Evolutionary conservation across 2,329 filamentous ascomycete genomes (phyloP), one percentile per base, ranked within the genome.

Genomic region (Cladophialophora psammophila): DNA sequence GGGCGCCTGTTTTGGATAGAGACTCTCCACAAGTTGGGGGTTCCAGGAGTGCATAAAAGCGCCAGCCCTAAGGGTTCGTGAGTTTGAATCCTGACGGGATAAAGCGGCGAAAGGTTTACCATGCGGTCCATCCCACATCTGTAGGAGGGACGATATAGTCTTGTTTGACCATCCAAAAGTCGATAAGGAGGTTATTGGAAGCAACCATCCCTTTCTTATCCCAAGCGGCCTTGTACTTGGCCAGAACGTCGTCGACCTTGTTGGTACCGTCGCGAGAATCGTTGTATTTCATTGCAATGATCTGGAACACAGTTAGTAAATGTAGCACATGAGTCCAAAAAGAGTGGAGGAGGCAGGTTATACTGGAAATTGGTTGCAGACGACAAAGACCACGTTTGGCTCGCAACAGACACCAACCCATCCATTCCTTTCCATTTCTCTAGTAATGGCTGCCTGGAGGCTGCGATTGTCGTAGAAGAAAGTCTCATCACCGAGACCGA

Each of bases 341-440:
- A 34, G 12, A 18, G 62, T 26, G 32, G 66, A 35, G 13, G 26
- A 2, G 26, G 26, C 26, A 9, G 13, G 18, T 54, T 73, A 48
- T 72, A 80, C 78, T 2, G 79, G 79, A 72, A 82, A 82, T 64
- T 81, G 80, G 67, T 82, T 82, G 71, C 80, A 82, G 53, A 80
- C 76, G 69, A 71, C 63, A 56, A 70, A 70, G 26, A 70, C 60
- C 8, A 65, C 63, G 69, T 82, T 82, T 1, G 79, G 80, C 71
- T 82, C 80, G 65, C 80, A 82, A 56, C 79, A 82, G 1, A 79
- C 80, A 0, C 80, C 79, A 1, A 80, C 68, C 79, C 79, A 82
- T 0, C 71, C 72, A 52, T 78, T 76, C 12, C 71, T 59, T 66
- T 80, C 79, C 78, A 82, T 81, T 67, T 79, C 74, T 18, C 66